Conservation (phyloP, 2,329 filamentous ascomycete genomes). For the Beauveria scarabaeidicola region DNA sequence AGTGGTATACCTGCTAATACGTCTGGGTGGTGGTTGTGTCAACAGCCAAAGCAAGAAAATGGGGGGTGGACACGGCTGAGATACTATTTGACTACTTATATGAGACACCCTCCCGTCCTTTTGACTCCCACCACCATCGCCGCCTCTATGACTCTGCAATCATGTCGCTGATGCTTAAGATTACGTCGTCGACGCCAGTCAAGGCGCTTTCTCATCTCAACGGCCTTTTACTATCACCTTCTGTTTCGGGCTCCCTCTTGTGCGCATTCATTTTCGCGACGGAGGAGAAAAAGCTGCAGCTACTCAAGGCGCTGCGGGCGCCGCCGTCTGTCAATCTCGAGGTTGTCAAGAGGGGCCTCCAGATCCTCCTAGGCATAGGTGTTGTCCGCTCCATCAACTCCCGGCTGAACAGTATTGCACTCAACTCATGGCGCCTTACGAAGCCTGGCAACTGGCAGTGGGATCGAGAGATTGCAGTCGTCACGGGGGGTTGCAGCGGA, state of each 20-base stretch:
- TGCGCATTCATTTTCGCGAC: neutral
- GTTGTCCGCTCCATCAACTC: neutral
- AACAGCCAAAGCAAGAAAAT: too few relatives aligned
- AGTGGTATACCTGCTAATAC: too few relatives aligned
- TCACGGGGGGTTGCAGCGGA: conserved; percentile 36
- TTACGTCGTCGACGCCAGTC: neutral
- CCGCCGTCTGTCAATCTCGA: neutral
- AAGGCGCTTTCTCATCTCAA: neutral
- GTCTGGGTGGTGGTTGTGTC: too few relatives aligned
- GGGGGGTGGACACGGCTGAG: too few relatives aligned
- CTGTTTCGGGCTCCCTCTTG: neutral
- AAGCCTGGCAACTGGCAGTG: conserved; percentile 25
- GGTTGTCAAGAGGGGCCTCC: neutral
- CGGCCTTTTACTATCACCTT: neutral
- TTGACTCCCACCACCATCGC: neutral
- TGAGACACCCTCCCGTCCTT: neutral
- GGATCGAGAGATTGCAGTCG: conserved; percentile 32
- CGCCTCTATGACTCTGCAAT: neutral
- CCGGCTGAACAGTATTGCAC: neutral
- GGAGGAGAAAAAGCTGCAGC: neutral
- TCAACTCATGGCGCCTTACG: conserved; percentile 22
- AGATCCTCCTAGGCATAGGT: neutral
- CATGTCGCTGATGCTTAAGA: neutral
- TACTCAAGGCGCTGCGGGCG: neutral
- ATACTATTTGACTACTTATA: neutral